Percentiles rank a stretch among this genome's conserved stretches.
Evolutionary conservation across 169 alveolate species (phyloP).

Genomic region (Plasmodium ovale): DNA sequence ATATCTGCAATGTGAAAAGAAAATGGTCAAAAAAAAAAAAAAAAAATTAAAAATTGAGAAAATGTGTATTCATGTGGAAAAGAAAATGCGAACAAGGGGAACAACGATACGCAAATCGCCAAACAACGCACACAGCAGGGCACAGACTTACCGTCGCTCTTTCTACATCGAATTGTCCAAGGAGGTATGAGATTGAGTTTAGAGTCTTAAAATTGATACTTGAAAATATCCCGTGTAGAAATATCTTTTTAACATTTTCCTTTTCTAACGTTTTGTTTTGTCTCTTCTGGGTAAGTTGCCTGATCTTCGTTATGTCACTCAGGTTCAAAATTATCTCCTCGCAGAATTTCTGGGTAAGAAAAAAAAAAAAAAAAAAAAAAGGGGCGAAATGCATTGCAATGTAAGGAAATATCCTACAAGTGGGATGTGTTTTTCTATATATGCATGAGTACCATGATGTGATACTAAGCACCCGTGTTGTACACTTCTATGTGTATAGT

Average conservation of each 20-base stretch:
- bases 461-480: too few relatives aligned
- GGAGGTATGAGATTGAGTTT: conserved; percentile 30
- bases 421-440: too few relatives aligned
- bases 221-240: conserved; percentile 23
- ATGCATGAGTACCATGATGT: too few relatives aligned
- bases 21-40: not conserved
- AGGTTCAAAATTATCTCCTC: conserved; percentile 16
- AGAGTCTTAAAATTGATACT: conserved; percentile 10
- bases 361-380: conserved; percentile 26
- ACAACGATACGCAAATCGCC: not conserved
- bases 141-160: not conserved
- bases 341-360: conserved; percentile 17
- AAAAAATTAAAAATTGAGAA: not conserved
- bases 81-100: not conserved
- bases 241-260: conserved; percentile 32
- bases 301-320: conserved; percentile 19
- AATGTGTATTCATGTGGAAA: not conserved
- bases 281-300: conserved; percentile 7
- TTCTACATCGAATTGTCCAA: conserved; percentile 20
- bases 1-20: conserved; percentile 1
- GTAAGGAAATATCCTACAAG: too few relatives aligned
- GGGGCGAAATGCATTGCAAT: too few relatives aligned
- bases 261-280: conserved; percentile 6
- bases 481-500: too few relatives aligned
- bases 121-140: too few relatives aligned